Evolutionary conservation across 208 protist genomes (phyloP).

Genomic region (Acanthamoeba sp.): DNA sequence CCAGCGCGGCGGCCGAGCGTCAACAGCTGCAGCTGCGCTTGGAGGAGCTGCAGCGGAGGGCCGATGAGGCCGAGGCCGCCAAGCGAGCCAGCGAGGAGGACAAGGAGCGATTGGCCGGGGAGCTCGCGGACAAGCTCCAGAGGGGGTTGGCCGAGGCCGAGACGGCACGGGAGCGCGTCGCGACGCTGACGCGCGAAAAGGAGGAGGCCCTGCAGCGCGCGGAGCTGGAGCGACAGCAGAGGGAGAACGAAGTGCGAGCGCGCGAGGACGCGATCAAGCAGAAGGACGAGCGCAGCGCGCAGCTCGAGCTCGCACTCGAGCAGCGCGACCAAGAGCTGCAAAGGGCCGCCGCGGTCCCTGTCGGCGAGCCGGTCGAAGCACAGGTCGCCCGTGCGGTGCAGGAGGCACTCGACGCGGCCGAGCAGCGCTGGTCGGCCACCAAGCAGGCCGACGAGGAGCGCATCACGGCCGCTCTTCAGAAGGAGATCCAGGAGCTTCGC

Average conservation of each 20-base stretch:
- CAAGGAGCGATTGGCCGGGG: neutral
- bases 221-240: neutral
- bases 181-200: neutral
- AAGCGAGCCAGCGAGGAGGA: neutral
- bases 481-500: neutral
- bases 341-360: neutral
- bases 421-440: neutral
- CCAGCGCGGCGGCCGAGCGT: neutral
- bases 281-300: neutral
- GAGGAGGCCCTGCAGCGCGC: neutral
- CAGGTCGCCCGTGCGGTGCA: neutral
- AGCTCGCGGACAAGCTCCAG: neutral
- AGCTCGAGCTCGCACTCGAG: neutral
- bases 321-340: neutral
- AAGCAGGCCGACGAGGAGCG: neutral
- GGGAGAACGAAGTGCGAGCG: neutral
- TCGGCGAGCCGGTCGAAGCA: neutral
- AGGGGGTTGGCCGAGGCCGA: neutral
- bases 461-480: neutral
- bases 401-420: neutral
- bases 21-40: neutral
- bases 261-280: neutral
- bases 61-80: neutral
- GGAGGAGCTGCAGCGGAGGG: neutral
- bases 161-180: neutral